Evolutionary conservation across 345 rosid species (phyloP).

Genomic region (Melastoma malabathricum): DNA sequence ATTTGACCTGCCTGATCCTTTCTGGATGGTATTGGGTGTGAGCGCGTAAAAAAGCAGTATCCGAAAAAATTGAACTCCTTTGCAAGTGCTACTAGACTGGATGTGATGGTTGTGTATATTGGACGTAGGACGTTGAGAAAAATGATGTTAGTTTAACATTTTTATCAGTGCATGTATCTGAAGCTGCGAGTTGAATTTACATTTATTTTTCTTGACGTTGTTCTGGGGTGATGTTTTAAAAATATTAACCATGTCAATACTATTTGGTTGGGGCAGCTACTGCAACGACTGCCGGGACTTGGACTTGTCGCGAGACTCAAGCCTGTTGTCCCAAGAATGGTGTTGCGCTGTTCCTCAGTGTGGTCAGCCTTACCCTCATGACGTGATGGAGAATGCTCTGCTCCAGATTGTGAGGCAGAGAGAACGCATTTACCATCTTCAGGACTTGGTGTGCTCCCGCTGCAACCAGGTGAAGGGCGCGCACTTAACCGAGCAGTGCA

Average conservation of each 20-base stretch:
- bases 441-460: conserved; percentile 67
- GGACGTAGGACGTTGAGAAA: too few relatives aligned
- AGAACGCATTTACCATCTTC: conserved; percentile 75
- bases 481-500: conserved; percentile 71
- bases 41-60: too few relatives aligned
- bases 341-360: conserved; percentile 62
- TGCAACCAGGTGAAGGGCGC: conserved; percentile 89
- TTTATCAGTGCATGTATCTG: too few relatives aligned
- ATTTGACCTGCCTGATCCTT: neutral
- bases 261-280: conserved; percentile 35
- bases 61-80: too few relatives aligned
- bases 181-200: too few relatives aligned
- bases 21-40: neutral
- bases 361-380: conserved; percentile 67
- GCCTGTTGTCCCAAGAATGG: conserved; percentile 65
- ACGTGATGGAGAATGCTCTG: conserved; percentile 74
- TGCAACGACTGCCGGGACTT: conserved; percentile 91
- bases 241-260: too few relatives aligned
- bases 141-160: too few relatives aligned
- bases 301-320: conserved; percentile 65
- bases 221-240: too few relatives aligned
- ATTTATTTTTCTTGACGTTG: too few relatives aligned
- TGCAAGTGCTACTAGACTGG: too few relatives aligned
- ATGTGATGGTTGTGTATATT: too few relatives aligned
- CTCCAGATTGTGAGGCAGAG: conserved; percentile 72